phyloP scores from a whole-genome alignment of 2,329 filamentous ascomycete genomes.

The Camillea tinctor region DNA sequence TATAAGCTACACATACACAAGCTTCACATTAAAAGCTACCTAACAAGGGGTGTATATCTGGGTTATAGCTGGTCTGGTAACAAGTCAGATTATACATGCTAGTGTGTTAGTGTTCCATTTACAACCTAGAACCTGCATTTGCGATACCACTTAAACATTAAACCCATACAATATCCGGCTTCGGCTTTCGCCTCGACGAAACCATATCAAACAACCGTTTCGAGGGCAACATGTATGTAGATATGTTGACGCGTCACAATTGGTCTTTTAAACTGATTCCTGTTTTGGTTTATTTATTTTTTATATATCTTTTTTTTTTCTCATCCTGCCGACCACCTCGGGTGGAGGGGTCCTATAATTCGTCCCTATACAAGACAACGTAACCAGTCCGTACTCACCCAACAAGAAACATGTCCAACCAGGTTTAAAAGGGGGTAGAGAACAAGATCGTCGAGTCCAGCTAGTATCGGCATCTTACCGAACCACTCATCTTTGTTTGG shows the following conservation, averaged over 20 bases:
- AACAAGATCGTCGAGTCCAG: neutral
- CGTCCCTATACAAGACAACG: neutral
- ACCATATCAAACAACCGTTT: neutral
- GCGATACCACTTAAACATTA: neutral
- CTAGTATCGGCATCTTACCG: neutral
- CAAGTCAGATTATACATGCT: no score
- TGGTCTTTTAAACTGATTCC: neutral
- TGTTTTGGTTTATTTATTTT: neutral
- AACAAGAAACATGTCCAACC: neutral
- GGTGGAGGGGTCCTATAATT: neutral
- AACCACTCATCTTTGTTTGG: neutral
- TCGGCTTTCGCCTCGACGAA: neutral
- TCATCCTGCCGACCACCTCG: no score
- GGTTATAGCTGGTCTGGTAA: no score
- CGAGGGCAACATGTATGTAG: neutral
- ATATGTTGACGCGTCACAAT: neutral
- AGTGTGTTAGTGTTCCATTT: neutral
- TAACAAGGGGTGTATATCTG: no score
- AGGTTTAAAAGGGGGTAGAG: neutral
- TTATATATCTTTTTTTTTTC: neutral
- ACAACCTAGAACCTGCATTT: neutral
- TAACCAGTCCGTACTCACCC: neutral
- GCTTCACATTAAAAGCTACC: no score
- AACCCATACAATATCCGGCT: neutral
- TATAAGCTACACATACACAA: neutral